A percentile compares a stretch with the other conserved stretches of the same genome.
Evolutionary conservation across 495 filamentous ascomycete species (phyloP).

Genomic region (Penicillium verhagenii): DNA sequence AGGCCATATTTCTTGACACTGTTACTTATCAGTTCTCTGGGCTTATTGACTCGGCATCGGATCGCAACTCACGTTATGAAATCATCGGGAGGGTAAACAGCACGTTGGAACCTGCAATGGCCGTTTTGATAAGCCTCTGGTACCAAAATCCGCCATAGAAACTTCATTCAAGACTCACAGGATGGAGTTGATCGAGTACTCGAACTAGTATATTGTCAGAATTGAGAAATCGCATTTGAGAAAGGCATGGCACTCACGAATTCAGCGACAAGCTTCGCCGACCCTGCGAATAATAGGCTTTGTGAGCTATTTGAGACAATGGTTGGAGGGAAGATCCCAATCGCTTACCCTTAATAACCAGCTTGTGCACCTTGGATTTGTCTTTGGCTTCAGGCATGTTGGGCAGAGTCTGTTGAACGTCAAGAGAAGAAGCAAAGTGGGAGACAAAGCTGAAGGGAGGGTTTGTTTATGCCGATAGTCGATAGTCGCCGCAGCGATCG

Average conservation of each 20-base stretch:
- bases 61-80: slow-evolving; percentile 73
- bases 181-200: slow-evolving; percentile 96
- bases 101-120: slow-evolving; percentile 74
- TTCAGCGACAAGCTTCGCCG: slow-evolving; percentile 87
- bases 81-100: slow-evolving; percentile 96
- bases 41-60: neutral
- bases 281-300: slow-evolving; percentile 48
- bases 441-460: slow-evolving; percentile 12
- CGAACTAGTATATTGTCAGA: slow-evolving; percentile 61
- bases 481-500: slow-evolving; percentile 41
- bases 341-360: slow-evolving; percentile 77
- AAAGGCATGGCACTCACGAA: slow-evolving; percentile 62
- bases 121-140: slow-evolving; percentile 11
- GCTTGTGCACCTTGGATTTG: slow-evolving; percentile 90
- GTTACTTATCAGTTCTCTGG: slow-evolving; percentile 4
- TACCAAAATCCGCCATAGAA: neutral
- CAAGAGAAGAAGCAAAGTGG: neutral
- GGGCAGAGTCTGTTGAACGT: slow-evolving; percentile 2
- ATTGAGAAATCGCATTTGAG: neutral
- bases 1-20: slow-evolving; percentile 99
- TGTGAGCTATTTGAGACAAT: slow-evolving; percentile 20
- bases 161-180: slow-evolving; percentile 48
- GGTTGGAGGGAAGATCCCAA: neutral
- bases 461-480: slow-evolving; percentile 36
- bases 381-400: slow-evolving; percentile 62